Percentiles rank a stretch among this genome's conserved stretches.
These are phyloP conservation scores for Fraxinus excelsior DNA, from an alignment of 257 asterid genomes.

Conservation along the genomic window DNA sequence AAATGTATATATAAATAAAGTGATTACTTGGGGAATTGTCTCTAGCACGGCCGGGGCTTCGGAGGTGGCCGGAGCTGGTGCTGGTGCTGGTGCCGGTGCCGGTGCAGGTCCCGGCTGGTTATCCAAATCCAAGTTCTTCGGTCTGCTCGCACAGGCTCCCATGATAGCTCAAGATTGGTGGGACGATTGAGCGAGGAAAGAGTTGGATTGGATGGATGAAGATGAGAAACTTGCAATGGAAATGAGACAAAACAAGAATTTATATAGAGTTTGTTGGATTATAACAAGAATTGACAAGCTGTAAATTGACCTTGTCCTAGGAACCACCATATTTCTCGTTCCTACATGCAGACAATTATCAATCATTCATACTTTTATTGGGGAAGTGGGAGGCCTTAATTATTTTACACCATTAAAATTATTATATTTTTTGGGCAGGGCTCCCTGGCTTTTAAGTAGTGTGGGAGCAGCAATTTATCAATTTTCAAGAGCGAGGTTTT, in stretches of 20 bases:
- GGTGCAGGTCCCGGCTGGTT: slow-evolving; percentile 35
- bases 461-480: too few relatives aligned
- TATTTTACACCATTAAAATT: background rate
- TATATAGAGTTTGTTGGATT: background rate
- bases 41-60: slow-evolving; percentile 43
- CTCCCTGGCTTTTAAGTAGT: too few relatives aligned
- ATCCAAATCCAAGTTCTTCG: slow-evolving; percentile 53
- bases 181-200: slow-evolving; percentile 32
- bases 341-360: background rate
- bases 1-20: background rate
- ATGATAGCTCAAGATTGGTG: slow-evolving; percentile 30
- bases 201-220: slow-evolving; percentile 38
- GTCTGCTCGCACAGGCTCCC: slow-evolving; percentile 97
- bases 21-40: slow-evolving; percentile 40
- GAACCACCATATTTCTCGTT: background rate
- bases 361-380: background rate
- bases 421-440: background rate
- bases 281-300: background rate
- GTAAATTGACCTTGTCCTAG: background rate
- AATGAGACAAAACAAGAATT: background rate
- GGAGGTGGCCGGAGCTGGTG: slow-evolving; percentile 38
- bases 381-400: background rate
- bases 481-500: too few relatives aligned
- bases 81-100: slow-evolving; percentile 37
- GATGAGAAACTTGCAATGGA: slow-evolving; percentile 1